Evolutionary conservation across 2,329 filamentous ascomycete genomes (phyloP), one percentile per base, ranked within the genome.

Genomic region (Epichloe hybrida): DNA sequence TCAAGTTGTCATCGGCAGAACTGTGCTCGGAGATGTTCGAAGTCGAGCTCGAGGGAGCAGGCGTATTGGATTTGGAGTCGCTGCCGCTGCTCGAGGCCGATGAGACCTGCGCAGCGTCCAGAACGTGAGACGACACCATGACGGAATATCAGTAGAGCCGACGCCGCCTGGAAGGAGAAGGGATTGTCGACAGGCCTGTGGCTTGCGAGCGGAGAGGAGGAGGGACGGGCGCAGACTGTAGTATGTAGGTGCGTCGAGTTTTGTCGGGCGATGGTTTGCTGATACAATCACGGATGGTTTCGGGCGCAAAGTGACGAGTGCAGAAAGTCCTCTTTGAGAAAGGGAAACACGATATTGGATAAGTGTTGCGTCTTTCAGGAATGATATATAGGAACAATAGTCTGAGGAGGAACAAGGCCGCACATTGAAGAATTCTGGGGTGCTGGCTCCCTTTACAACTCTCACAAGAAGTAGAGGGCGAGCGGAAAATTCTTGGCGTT

Each of bases 51-150:
- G 72, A 72, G 2, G 75, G 72, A 2, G 72, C 75, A 3, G 76
- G 75, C 2, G 76, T 79, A 50, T 69, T 73, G 43, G 71, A 72
- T 61, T 75, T 77, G 53, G 75, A 76, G 46, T 73, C 69, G 43
- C 68, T 68, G 62, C 67, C 72, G 49, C 56, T 55, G 54, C 46
- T 55, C 34, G 56, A 52, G n/a, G 49, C 50, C 48, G 56, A 55
- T 5, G 55, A 56, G 31, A 56, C 52, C 47, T 56, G 55, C 38
- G 44, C 50, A 46, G 46, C 52, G 34, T 62, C 65, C 48, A 61
- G 50, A 31, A 62, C 52, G 31, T 66, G 57, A 51, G 66, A 58
- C 57, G 66, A 58, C 57, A 65, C 60, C 66, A 68, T 68, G 54
- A 41, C 51, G 55, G 55, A 55, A 49, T 53, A 57, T 62, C 49